Percentiles rank a stretch among this genome's conserved stretches.
Evolutionary conservation across 305 asterid species (phyloP).

Genomic region (Fraxinus nigra): DNA sequence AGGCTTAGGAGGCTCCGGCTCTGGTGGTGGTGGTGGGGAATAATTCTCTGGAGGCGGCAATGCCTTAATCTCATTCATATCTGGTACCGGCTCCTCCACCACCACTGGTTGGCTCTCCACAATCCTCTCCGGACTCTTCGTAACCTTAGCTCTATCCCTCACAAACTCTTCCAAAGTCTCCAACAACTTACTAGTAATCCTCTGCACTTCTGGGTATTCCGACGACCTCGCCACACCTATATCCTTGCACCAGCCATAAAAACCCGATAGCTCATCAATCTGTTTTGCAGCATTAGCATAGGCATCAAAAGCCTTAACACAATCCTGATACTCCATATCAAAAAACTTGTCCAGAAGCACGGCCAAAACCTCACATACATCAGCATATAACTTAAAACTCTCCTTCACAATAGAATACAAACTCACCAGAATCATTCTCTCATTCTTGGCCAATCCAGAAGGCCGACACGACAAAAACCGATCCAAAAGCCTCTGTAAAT

Average conservation of each 20-base stretch:
- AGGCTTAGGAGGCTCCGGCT: slow-evolving; percentile 58
- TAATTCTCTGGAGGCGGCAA: slow-evolving; percentile 73
- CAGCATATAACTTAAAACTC: slow-evolving; percentile 78
- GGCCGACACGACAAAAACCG: slow-evolving; percentile 74
- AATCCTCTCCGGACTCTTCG: slow-evolving; percentile 73
- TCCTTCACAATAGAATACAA: slow-evolving; percentile 64
- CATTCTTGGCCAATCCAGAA: slow-evolving; percentile 70
- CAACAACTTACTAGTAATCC: slow-evolving; percentile 68
- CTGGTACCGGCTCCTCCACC: slow-evolving; percentile 56
- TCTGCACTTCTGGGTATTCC: slow-evolving; percentile 81
- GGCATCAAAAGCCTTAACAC: slow-evolving; percentile 75
- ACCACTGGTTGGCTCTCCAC: slow-evolving; percentile 40
- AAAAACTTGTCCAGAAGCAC: slow-evolving; percentile 75
- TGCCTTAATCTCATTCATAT: slow-evolving; percentile 80
- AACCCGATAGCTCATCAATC: slow-evolving; percentile 70
- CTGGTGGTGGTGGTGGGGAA: slow-evolving; percentile 62
- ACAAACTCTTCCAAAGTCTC: slow-evolving; percentile 92
- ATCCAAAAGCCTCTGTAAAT: slow-evolving; percentile 78
- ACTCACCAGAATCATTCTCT: slow-evolving; percentile 77
- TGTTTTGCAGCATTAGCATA: slow-evolving; percentile 71
- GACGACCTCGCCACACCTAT: slow-evolving; percentile 71
- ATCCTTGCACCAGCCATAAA: slow-evolving; percentile 83
- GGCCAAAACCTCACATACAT: slow-evolving; percentile 79
- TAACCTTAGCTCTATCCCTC: slow-evolving; percentile 75
- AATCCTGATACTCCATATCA: slow-evolving; percentile 81